These are phyloP conservation scores for Leccinum rimulosum DNA, from an alignment of 768 basidiomycete species.

Conservation along the genomic window DNA sequence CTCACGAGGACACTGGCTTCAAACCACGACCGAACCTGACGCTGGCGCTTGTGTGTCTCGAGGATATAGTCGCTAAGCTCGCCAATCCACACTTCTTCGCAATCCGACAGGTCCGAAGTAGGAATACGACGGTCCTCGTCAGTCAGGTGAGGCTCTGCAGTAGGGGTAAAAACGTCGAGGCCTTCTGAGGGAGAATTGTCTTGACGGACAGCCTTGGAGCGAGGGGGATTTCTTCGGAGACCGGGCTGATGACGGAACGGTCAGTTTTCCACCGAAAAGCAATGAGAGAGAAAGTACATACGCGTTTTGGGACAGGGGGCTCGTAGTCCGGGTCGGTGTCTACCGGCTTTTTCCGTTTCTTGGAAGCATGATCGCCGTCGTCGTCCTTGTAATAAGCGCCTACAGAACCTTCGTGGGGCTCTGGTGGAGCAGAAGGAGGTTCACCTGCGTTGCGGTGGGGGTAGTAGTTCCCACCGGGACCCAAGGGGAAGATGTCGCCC, in stretches of 20 bases:
- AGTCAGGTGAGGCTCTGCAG: conserved; percentile 23
- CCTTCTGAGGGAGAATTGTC: conserved; percentile 28
- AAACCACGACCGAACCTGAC: conserved; percentile 72
- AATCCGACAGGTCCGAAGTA: conserved; percentile 83
- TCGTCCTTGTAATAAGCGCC: conserved; percentile 32
- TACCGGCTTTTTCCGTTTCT: conserved; percentile 49
- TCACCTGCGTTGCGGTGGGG: conserved; percentile 25
- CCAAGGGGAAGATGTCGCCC: conserved; percentile 36
- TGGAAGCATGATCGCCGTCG: conserved; percentile 34
- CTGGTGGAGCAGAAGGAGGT: conserved; percentile 16
- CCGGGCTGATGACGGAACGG: conserved; percentile 27
- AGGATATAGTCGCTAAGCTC: conserved; percentile 69
- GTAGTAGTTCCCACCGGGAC: conserved; percentile 37
- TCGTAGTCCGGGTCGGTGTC: conserved; percentile 56
- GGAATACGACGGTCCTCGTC: conserved; percentile 45
- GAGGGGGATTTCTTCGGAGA: conserved; percentile 44
- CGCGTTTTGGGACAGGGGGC: conserved; percentile 48
- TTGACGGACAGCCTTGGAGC: conserved; percentile 34
- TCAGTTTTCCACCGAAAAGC: background rate
- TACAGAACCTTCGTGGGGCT: conserved; percentile 17
- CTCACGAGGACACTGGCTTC: conserved; percentile 63
- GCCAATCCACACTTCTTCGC: conserved; percentile 69
- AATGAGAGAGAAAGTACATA: conserved; percentile 36
- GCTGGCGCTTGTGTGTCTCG: conserved; percentile 71
- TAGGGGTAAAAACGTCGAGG: conserved; percentile 16